Evolutionary conservation across 2,329 filamentous ascomycete species (phyloP).

Genomic region (Bipolaris gigantea): DNA sequence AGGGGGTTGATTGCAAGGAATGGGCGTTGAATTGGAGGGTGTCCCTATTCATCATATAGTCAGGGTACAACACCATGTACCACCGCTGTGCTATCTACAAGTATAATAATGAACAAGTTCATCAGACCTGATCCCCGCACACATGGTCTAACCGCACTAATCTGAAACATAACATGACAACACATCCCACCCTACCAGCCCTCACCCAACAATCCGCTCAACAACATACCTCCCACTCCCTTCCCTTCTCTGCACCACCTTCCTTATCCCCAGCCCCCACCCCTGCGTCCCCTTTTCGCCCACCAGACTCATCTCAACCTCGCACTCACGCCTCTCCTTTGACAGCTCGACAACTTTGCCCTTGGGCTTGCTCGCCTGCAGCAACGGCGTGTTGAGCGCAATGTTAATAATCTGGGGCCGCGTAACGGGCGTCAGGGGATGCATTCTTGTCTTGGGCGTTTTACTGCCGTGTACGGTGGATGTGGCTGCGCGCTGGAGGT

Average conservation of each 20-base stretch:
- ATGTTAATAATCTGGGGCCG: slow-evolving; percentile 75
- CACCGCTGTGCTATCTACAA: not conserved
- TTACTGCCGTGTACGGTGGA: slow-evolving; percentile 43
- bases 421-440: slow-evolving; percentile 78
- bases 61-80: not conserved
- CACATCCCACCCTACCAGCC: slow-evolving; percentile 10
- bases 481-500: slow-evolving; percentile 71
- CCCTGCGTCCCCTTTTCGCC: slow-evolving; percentile 69
- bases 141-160: not conserved
- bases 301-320: slow-evolving; percentile 76
- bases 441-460: slow-evolving; percentile 74
- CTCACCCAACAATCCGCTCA: slow-evolving; percentile 53
- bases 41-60: not conserved
- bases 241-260: slow-evolving; percentile 78
- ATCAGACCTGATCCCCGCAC: not conserved
- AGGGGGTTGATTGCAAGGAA: no score
- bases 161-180: not conserved
- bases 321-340: slow-evolving; percentile 68
- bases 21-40: no score
- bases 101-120: not conserved
- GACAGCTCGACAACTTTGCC: slow-evolving; percentile 68
- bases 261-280: slow-evolving; percentile 85
- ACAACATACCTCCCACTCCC: slow-evolving; percentile 70
- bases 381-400: slow-evolving; percentile 79
- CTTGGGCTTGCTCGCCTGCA: slow-evolving; percentile 87